A percentile compares a stretch with the other conserved stretches of the same genome.
These are phyloP conservation scores for Ceratobasidium papillatum DNA, from an alignment of 1,284 basidiomycete species.

Conservation along the genomic window DNA sequence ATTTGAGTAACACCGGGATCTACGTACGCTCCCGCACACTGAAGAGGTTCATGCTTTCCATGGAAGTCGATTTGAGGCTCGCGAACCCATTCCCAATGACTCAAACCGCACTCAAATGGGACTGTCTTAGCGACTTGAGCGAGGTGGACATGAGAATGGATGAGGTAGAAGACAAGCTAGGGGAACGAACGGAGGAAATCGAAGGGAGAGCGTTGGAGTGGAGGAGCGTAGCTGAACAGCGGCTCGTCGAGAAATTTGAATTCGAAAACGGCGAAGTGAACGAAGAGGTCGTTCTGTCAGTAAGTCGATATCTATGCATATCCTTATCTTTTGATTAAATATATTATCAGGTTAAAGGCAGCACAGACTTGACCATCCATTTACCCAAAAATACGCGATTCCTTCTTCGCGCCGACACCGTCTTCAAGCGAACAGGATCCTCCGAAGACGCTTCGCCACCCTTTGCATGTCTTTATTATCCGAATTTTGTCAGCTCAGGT, in stretches of 20 bases:
- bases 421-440: not conserved
- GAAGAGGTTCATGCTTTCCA: not conserved
- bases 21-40: not conserved
- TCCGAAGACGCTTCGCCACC: no score
- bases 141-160: conserved; percentile 5
- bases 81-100: conserved; percentile 12
- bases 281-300: not conserved
- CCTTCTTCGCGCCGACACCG: conserved; percentile 23
- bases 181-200: not conserved
- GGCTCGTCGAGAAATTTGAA: not conserved
- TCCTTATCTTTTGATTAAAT: not conserved
- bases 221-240: not conserved
- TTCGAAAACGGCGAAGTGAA: not conserved
- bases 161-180: not conserved
- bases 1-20: not conserved
- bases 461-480: not conserved
- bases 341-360: conserved; percentile 10
- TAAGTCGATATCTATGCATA: not conserved
- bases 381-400: not conserved
- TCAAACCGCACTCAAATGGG: not conserved
- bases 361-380: not conserved
- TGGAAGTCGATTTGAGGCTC: not conserved
- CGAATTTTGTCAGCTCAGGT: not conserved
- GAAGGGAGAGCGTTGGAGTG: not conserved
- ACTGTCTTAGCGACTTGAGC: not conserved